Percentiles rank a stretch among this genome's conserved stretches.
Evolutionary conservation across 1,139 yeast species (phyloP).

Genomic region (Yamadazyma membranifaciens): DNA sequence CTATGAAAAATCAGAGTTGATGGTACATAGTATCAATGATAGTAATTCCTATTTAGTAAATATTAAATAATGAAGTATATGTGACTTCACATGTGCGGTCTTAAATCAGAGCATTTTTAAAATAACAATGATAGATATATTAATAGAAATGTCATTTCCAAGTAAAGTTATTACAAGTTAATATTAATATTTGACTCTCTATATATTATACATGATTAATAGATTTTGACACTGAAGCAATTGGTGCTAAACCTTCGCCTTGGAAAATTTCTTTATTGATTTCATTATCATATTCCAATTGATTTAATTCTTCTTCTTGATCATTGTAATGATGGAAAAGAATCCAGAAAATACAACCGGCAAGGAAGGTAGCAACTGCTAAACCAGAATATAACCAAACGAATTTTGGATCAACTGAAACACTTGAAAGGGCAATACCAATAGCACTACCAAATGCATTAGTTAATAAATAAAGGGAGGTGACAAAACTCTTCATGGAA

Average conservation of each 20-base stretch:
- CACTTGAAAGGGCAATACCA: conserved; percentile 70
- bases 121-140: too few species aligned
- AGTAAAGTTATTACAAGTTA: too few species aligned
- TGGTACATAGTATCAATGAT: too few species aligned
- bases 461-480: conserved; percentile 60
- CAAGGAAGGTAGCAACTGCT: conserved; percentile 55
- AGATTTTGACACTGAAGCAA: conserved; percentile 24
- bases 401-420: conserved; percentile 64
- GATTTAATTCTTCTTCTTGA: conserved; percentile 61
- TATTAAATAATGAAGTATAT: too few species aligned
- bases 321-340: conserved; percentile 55
- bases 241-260: conserved; percentile 19
- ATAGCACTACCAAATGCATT: conserved; percentile 69
- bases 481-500: conserved; percentile 63
- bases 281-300: conserved; percentile 38
- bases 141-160: too few species aligned
- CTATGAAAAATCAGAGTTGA: too few species aligned
- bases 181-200: background rate
- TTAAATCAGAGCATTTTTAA: too few species aligned
- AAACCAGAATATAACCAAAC: conserved; percentile 67
- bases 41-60: too few species aligned
- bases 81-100: too few species aligned
- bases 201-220: conserved; percentile 14
- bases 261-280: conserved; percentile 7
- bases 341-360: conserved; percentile 65